These are phyloP conservation scores for Phytophthora pistaciae DNA, from an alignment of 352 stramenopile genomes.

Conservation along the genomic window DNA sequence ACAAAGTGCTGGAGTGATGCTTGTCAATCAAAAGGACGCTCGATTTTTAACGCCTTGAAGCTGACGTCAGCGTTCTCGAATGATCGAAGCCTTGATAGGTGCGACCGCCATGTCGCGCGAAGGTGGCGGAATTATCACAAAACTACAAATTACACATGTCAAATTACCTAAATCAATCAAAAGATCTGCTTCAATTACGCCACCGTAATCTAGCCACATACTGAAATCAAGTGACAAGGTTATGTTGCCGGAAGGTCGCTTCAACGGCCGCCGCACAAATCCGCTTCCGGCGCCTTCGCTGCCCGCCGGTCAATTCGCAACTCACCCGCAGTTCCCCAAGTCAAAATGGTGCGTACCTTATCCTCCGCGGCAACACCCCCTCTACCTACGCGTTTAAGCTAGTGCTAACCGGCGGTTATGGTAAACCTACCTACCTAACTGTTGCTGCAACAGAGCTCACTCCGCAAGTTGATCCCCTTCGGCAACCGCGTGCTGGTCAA, in stretches of 20 bases:
- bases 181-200: constrained; percentile 7
- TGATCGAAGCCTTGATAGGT: not conserved
- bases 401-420: not conserved
- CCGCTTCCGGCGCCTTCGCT: constrained; percentile 1
- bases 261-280: constrained; percentile 5
- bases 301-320: constrained; percentile 34
- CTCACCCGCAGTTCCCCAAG: constrained; percentile 33
- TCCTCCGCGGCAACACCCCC: not conserved
- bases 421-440: no score
- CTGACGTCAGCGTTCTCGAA: constrained; percentile 13
- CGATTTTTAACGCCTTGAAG: constrained; percentile 11
- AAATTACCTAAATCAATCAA: not conserved
- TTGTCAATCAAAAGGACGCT: not conserved
- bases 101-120: not conserved
- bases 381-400: not conserved
- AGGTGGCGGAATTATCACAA: not conserved
- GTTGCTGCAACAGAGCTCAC: constrained; percentile 45
- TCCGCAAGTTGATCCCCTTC: constrained; percentile 94
- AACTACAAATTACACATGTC: not conserved
- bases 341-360: constrained; percentile 31
- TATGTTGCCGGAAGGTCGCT: constrained; percentile 30
- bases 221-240: not conserved
- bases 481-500: constrained; percentile 96
- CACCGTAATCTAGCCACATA: not conserved
- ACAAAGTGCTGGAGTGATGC: not conserved